phyloP scores from a whole-genome alignment of 164 flowering plant species.

The Platanus orientalis region DNA sequence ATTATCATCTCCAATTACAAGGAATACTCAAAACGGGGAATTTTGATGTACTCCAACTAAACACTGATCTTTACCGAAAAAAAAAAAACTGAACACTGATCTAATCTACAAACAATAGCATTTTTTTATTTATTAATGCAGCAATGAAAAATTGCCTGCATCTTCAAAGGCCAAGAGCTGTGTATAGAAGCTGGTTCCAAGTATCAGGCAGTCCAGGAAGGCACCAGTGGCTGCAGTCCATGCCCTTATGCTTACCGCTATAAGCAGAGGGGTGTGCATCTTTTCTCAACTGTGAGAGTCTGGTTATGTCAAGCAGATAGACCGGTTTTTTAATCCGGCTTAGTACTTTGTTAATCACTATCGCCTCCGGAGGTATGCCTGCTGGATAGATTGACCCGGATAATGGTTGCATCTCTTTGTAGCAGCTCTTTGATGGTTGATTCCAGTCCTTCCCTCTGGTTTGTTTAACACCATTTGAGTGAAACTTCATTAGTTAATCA shows the following conservation, averaged over 20 bases:
- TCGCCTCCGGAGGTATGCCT: constrained; percentile 17
- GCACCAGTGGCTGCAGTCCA: constrained; percentile 72
- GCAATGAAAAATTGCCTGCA: neutral
- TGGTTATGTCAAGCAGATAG: constrained; percentile 33
- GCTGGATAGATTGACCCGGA: constrained; percentile 27
- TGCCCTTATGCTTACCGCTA: constrained; percentile 25
- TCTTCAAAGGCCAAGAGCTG: constrained; percentile 21
- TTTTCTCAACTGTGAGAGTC: constrained; percentile 35
- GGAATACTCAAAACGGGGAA: too few species aligned
- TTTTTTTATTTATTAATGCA: neutral
- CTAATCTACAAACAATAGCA: neutral
- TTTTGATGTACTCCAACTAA: too few species aligned
- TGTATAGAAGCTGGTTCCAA: constrained; percentile 49
- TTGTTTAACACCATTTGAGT: neutral
- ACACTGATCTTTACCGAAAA: too few species aligned
- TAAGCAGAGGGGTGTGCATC: constrained; percentile 41
- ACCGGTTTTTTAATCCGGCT: constrained; percentile 29
- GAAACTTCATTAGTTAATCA: too few species aligned
- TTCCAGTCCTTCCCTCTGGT: constrained; percentile 38
- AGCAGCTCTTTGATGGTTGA: constrained; percentile 22
- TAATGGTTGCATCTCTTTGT: constrained; percentile 26
- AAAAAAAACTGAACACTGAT: neutral
- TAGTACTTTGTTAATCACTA: constrained; percentile 27
- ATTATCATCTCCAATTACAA: too few species aligned
- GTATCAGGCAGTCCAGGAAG: constrained; percentile 58